Conservation (phyloP, 495 filamentous ascomycete genomes). For the Aspergillus bridgeri region DNA sequence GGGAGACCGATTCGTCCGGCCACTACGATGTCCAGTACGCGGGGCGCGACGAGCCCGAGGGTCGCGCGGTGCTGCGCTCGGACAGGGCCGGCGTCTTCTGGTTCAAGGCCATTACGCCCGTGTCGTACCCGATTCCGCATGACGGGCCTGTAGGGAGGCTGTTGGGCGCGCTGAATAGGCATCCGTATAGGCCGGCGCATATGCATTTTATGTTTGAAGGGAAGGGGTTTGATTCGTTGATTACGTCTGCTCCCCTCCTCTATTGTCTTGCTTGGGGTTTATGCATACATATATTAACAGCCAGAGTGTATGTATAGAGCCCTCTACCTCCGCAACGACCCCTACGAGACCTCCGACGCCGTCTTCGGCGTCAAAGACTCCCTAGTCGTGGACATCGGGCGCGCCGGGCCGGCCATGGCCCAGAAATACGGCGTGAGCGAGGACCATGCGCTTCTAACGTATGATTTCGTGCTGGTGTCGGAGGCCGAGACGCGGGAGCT, state of each 20-base stretch:
- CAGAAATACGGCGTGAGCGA: constrained; percentile 54
- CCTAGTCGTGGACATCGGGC: constrained; percentile 68
- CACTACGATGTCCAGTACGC: constrained; percentile 89
- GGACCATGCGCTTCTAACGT: constrained; percentile 53
- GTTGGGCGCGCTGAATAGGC: constrained; percentile 64
- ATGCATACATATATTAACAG: too few species aligned
- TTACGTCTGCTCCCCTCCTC: constrained; percentile 61
- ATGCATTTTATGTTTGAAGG: constrained; percentile 97
- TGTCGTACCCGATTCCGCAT: constrained; percentile 84
- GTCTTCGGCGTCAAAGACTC: constrained; percentile 92
- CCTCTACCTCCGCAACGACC: constrained; percentile 78
- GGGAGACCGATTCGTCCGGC: constrained; percentile 86
- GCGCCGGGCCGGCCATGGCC: constrained; percentile 57
- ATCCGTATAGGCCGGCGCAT: constrained; percentile 81
- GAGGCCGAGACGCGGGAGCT: constrained; percentile 67
- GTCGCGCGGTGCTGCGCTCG: constrained; percentile 72
- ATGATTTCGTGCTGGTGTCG: constrained; percentile 74
- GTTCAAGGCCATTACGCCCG: constrained; percentile 84
- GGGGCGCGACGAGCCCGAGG: constrained; percentile 67
- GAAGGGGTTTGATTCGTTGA: constrained; percentile 75
- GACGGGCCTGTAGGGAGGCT: constrained; percentile 87
- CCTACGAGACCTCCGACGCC: constrained; percentile 86
- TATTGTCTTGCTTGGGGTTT: constrained; percentile 3
- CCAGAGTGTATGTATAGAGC: too few species aligned
- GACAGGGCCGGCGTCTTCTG: constrained; percentile 73